Percentiles rank a stretch among this genome's conserved stretches.
Evolutionary conservation across 2,329 filamentous ascomycete species (phyloP).

Genomic region (Cadophora sp.): DNA sequence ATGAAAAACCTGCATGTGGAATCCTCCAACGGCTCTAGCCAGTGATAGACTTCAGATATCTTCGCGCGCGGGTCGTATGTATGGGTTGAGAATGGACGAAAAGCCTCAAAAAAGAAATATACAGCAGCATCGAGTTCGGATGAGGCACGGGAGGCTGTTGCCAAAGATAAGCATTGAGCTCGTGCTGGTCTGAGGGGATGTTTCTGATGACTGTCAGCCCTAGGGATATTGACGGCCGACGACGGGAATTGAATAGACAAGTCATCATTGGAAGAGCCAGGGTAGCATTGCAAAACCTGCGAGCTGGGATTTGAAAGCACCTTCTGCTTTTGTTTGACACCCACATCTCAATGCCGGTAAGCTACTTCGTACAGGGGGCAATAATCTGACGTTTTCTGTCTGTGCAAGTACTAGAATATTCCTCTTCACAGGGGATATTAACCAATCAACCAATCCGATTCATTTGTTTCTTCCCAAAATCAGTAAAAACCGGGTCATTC

Average conservation of each 20-base stretch:
- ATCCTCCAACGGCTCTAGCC: neutral
- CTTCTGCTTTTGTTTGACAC: neutral
- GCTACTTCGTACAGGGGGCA: too few relatives aligned
- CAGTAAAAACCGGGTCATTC: too few relatives aligned
- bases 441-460: too few relatives aligned
- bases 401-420: too few relatives aligned
- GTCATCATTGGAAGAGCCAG: neutral
- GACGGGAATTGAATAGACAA: neutral
- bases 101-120: neutral
- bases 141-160: neutral
- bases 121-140: neutral
- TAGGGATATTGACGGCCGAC: neutral
- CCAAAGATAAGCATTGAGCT: neutral
- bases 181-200: neutral
- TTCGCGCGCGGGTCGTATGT: slow-evolving; percentile 1
- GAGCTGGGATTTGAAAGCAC: neutral
- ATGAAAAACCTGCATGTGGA: neutral
- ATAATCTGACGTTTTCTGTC: too few relatives aligned
- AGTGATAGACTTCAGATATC: neutral
- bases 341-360: neutral
- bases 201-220: slow-evolving; percentile 9
- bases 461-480: too few relatives aligned
- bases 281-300: neutral
- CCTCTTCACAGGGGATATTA: too few relatives aligned
- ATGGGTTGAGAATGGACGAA: neutral